Conservation (phyloP, 108 stramenopile species). For the Skeletonema marinoi region DNA sequence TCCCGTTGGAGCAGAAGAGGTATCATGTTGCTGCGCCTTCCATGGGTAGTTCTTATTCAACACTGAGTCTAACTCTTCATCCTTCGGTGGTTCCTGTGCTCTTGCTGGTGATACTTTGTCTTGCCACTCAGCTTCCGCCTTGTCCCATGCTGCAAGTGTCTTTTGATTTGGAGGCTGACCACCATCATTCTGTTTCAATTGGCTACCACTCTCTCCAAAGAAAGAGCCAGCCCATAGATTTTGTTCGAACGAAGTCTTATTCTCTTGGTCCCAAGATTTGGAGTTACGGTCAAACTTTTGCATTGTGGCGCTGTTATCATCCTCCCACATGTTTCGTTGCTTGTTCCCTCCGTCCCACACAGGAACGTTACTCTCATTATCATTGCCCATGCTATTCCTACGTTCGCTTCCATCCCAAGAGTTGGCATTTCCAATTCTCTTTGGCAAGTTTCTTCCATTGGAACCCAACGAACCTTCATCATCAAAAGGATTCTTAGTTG, state of each 20-base stretch:
- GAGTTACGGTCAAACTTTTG: constrained; percentile 12
- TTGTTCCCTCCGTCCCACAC: constrained; percentile 1
- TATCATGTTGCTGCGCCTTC: not conserved
- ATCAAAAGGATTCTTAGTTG: not conserved
- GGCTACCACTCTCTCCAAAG: not conserved
- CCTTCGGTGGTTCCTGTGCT: not conserved
- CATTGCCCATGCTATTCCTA: not conserved
- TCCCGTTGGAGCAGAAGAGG: not conserved
- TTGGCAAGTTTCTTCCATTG: constrained; percentile 3
- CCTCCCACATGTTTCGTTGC: constrained; percentile 19
- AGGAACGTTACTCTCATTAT: not conserved
- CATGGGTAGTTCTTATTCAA: constrained; percentile 17
- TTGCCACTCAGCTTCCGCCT: constrained; percentile 19
- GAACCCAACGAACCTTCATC: not conserved
- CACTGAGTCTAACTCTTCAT: not conserved
- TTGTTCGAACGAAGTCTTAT: constrained; percentile 1
- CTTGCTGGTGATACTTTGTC: not conserved
- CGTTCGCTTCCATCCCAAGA: not conserved
- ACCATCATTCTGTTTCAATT: not conserved
- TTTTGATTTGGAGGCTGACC: not conserved
- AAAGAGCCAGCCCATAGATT: not conserved
- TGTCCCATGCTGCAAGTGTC: constrained; percentile 21
- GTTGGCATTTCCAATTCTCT: constrained; percentile 15
- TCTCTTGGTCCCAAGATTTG: constrained; percentile 32
- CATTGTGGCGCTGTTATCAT: constrained; percentile 3